A percentile compares a stretch with the other conserved stretches of the same genome.
phyloP scores from a whole-genome alignment of 2,329 filamentous ascomycete species.

The Calonectria pteridis region DNA sequence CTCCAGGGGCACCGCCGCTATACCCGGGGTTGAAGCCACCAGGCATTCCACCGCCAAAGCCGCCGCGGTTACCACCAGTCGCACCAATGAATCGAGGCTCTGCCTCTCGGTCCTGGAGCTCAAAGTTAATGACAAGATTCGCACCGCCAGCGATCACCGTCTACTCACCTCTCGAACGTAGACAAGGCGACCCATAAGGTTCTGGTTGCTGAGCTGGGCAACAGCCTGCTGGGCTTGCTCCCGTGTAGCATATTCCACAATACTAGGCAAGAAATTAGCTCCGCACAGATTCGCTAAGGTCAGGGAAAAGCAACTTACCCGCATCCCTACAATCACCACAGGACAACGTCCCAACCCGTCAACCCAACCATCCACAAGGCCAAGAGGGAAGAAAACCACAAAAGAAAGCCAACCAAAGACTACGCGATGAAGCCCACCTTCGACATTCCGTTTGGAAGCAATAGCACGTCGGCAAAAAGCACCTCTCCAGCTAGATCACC shows the following conservation, averaged over 20 bases:
- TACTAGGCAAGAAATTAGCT: slow-evolving; percentile 69
- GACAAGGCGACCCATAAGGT: slow-evolving; percentile 97
- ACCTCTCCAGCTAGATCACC: slow-evolving; percentile 88
- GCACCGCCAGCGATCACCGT: too few relatives aligned
- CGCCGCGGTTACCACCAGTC: slow-evolving; percentile 71
- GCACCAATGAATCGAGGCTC: slow-evolving; percentile 95
- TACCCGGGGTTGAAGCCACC: slow-evolving; percentile 70
- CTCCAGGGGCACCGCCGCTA: slow-evolving; percentile 60
- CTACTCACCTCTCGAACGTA: slow-evolving; percentile 92
- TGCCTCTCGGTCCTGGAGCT: slow-evolving; percentile 88
- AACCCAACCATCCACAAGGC: slow-evolving; percentile 94
- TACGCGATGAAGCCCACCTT: slow-evolving; percentile 98
- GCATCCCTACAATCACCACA: slow-evolving; percentile 97
- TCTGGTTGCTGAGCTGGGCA: slow-evolving; percentile 98
- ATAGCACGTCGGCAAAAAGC: slow-evolving; percentile 98
- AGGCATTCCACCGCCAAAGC: slow-evolving; percentile 67
- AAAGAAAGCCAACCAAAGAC: slow-evolving; percentile 86
- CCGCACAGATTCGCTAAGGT: not conserved
- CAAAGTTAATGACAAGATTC: not conserved
- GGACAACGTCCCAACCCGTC: slow-evolving; percentile 96
- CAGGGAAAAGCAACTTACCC: slow-evolving; percentile 76
- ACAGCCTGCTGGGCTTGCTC: slow-evolving; percentile 99
- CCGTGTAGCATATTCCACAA: slow-evolving; percentile 99
- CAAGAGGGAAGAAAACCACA: slow-evolving; percentile 76
- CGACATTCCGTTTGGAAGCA: slow-evolving; percentile 99